phyloP scores from a whole-genome alignment of 768 basidiomycete genomes.

The Mycena chlorophos region DNA sequence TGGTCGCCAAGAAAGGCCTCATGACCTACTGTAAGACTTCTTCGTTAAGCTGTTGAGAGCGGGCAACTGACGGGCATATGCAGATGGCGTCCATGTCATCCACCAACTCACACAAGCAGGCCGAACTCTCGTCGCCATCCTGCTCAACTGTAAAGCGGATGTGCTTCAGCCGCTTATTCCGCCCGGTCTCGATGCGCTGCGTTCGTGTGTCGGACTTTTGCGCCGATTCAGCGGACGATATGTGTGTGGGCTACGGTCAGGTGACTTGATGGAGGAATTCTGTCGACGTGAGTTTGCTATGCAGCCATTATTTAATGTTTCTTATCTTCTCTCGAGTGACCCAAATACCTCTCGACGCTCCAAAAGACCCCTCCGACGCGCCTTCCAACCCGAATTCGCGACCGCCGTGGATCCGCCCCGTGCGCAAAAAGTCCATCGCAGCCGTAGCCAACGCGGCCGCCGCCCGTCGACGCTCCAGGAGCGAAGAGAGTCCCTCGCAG shows the following conservation, averaged over 20 bases:
- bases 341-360: slow-evolving; percentile 80
- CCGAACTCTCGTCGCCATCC: slow-evolving; percentile 82
- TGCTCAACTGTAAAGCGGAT: slow-evolving; percentile 86
- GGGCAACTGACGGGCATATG: slow-evolving; percentile 44
- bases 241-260: slow-evolving; percentile 86
- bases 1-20: slow-evolving; percentile 82
- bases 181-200: slow-evolving; percentile 79
- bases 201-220: slow-evolving; percentile 86
- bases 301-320: slow-evolving; percentile 3
- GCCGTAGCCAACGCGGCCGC: slow-evolving; percentile 37
- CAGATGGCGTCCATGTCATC: slow-evolving; percentile 93
- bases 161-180: slow-evolving; percentile 73
- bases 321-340: slow-evolving; percentile 51
- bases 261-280: slow-evolving; percentile 94
- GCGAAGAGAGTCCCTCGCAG: slow-evolving; percentile 46
- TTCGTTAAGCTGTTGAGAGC: slow-evolving; percentile 1
- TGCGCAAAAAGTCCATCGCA: slow-evolving; percentile 61
- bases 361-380: slow-evolving; percentile 47
- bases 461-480: slow-evolving; percentile 45
- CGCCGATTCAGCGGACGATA: slow-evolving; percentile 89
- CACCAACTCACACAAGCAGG: slow-evolving; percentile 95
- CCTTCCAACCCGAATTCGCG: slow-evolving; percentile 49
- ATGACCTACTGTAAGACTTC: slow-evolving; percentile 87
- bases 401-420: slow-evolving; percentile 87
- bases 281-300: slow-evolving; percentile 66